phyloP scores from a whole-genome alignment of 352 stramenopile genomes.

The Pythium aquatile region DNA sequence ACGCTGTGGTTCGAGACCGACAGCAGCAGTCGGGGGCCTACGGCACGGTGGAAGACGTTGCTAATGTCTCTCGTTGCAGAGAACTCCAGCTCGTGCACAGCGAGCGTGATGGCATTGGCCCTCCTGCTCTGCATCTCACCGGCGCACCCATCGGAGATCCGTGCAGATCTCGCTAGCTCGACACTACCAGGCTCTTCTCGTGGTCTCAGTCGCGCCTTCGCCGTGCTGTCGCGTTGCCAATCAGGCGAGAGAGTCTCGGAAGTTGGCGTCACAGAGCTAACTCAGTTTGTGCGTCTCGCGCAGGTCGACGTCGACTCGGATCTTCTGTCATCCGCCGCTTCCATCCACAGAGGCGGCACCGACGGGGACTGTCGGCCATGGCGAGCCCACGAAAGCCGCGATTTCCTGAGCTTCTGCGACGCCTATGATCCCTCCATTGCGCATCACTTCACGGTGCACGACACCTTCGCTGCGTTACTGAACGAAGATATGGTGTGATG shows the following conservation, averaged over 20 bases:
- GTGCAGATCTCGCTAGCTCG: slow-evolving; percentile 29
- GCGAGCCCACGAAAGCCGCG: not conserved
- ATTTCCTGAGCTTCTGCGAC: slow-evolving; percentile 39
- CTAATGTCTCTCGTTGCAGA: slow-evolving; percentile 37
- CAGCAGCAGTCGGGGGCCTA: not conserved
- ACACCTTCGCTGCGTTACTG: slow-evolving; percentile 40
- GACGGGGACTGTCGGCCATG: not conserved
- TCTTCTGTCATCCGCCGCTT: not conserved
- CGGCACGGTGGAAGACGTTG: slow-evolving; percentile 26
- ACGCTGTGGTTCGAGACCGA: slow-evolving; percentile 46
- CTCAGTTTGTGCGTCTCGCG: slow-evolving; percentile 1
- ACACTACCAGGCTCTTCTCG: slow-evolving; percentile 41
- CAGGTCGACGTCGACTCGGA: not conserved
- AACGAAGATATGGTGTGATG: slow-evolving; percentile 4
- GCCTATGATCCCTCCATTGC: slow-evolving; percentile 30
- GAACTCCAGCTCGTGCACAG: not conserved
- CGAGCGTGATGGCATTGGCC: slow-evolving; percentile 1
- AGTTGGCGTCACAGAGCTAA: not conserved
- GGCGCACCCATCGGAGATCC: slow-evolving; percentile 14
- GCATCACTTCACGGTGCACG: slow-evolving; percentile 37
- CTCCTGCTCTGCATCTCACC: slow-evolving; percentile 9
- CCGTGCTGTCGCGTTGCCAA: slow-evolving; percentile 24
- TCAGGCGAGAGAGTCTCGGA: not conserved
- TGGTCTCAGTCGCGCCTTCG: slow-evolving; percentile 40
- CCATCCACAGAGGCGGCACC: not conserved